Conservation (phyloP, 2,329 filamentous ascomycete genomes). For the Chalaropsis ovoidea region DNA sequence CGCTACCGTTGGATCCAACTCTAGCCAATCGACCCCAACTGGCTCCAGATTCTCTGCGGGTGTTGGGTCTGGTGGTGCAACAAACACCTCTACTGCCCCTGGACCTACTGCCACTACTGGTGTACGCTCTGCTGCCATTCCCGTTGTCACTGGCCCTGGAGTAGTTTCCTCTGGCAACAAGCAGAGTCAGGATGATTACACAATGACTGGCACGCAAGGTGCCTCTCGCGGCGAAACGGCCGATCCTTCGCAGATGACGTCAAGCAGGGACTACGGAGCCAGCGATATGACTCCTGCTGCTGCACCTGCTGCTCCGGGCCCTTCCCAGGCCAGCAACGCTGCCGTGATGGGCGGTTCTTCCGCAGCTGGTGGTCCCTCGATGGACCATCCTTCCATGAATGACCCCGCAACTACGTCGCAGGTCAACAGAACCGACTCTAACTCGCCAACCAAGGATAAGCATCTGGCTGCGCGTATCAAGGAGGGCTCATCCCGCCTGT, state of each 20-base stretch:
- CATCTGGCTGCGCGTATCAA: constrained; percentile 19
- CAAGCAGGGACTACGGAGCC: constrained; percentile 4
- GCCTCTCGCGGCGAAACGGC: constrained; percentile 12
- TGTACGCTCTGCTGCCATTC: constrained; percentile 18
- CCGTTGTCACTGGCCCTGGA: constrained; percentile 12
- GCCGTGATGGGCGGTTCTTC: neutral
- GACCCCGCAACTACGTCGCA: neutral
- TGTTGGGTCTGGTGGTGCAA: constrained; percentile 2
- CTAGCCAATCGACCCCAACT: constrained; percentile 13
- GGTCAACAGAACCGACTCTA: constrained; percentile 2
- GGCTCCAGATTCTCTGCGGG: neutral
- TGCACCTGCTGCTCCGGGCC: neutral
- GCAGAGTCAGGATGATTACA: constrained; percentile 9
- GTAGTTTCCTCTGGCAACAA: neutral
- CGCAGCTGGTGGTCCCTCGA: neutral
- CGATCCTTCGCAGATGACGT: constrained; percentile 18
- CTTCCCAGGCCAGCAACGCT: neutral
- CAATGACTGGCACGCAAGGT: constrained; percentile 9
- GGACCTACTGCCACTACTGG: constrained; percentile 21
- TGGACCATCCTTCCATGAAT: neutral
- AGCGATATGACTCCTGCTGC: constrained; percentile 10
- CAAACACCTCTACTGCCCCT: neutral
- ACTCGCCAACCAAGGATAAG: constrained; percentile 1
- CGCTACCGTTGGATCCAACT: constrained; percentile 15
- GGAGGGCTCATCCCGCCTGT: constrained; percentile 17